Percentiles rank a stretch among this genome's conserved stretches.
Conservation (phyloP, 441 rosid genomes). For the Melastoma candidum region DNA sequence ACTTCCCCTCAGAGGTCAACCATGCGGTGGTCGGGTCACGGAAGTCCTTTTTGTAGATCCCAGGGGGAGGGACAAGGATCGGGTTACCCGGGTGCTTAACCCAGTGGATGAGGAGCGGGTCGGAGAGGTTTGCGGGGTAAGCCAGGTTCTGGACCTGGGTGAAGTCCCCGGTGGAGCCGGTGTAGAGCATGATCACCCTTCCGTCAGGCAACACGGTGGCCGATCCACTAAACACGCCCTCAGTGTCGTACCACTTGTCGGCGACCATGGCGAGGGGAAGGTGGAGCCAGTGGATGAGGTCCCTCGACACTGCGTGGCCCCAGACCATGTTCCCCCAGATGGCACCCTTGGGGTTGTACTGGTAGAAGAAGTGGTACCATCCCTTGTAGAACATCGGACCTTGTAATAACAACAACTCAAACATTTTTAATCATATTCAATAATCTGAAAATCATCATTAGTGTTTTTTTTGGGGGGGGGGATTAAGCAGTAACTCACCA, state of each 20-base stretch:
- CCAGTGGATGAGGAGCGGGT: slow-evolving; percentile 85
- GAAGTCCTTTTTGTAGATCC: slow-evolving; percentile 46
- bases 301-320: slow-evolving; percentile 95
- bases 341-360: slow-evolving; percentile 76
- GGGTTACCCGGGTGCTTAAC: slow-evolving; percentile 65
- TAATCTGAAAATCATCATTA: no score
- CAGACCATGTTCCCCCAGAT: slow-evolving; percentile 91
- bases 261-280: slow-evolving; percentile 79
- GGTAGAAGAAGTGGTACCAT: slow-evolving; percentile 92
- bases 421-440: neutral
- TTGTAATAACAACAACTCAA: slow-evolving; percentile 12
- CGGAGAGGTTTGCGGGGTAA: slow-evolving; percentile 66
- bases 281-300: slow-evolving; percentile 77
- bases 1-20: slow-evolving; percentile 56
- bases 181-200: slow-evolving; percentile 66
- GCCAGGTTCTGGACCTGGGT: slow-evolving; percentile 92
- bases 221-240: slow-evolving; percentile 94
- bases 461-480: no score
- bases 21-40: slow-evolving; percentile 97
- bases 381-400: slow-evolving; percentile 89
- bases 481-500: neutral
- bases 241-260: slow-evolving; percentile 74
- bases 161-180: slow-evolving; percentile 56
- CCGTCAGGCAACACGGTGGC: slow-evolving; percentile 78
- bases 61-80: slow-evolving; percentile 60